Conservation (phyloP, 352 stramenopile species). For the Phytophthora agathidicida region DNA sequence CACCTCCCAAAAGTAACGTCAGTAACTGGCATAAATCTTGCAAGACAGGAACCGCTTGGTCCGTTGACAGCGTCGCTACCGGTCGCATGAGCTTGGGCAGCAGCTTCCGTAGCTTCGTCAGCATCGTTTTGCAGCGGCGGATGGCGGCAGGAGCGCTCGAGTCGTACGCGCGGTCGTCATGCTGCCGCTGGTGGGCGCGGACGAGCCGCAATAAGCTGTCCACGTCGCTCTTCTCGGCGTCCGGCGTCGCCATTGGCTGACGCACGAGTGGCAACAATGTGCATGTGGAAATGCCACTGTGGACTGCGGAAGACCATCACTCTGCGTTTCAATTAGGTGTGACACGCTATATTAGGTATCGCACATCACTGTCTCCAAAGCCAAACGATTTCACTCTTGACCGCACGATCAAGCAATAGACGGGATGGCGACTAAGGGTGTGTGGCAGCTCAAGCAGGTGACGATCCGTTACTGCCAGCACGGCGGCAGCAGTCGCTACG, state of each 20-base stretch:
- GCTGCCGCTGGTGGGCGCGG: slow-evolving; percentile 51
- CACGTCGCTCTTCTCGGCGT: slow-evolving; percentile 58
- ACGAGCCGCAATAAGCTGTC: slow-evolving; percentile 51
- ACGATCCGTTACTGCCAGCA: slow-evolving; percentile 86
- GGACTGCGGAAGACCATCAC: slow-evolving; percentile 8
- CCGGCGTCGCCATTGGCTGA: slow-evolving; percentile 15
- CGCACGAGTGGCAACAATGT: too few species aligned
- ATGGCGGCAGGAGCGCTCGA: slow-evolving; percentile 39
- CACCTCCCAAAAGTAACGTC: slow-evolving; percentile 45
- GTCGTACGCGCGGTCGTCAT: slow-evolving; percentile 51
- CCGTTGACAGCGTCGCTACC: slow-evolving; percentile 42
- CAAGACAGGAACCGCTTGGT: slow-evolving; percentile 45
- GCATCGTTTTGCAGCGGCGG: slow-evolving; percentile 65
- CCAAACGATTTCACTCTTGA: slow-evolving; percentile 28
- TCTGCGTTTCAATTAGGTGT: too few species aligned
- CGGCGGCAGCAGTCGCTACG: slow-evolving; percentile 77
- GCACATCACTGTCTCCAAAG: slow-evolving; percentile 14
- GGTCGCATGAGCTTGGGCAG: slow-evolving; percentile 72
- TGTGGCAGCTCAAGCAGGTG: slow-evolving; percentile 83
- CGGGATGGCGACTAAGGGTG: slow-evolving; percentile 73
- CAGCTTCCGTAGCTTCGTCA: slow-evolving; percentile 71
- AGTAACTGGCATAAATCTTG: slow-evolving; percentile 65
- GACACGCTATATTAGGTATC: too few species aligned
- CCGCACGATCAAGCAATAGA: slow-evolving; percentile 13
- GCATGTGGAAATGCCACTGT: background rate